Evolutionary conservation across 2,329 filamentous ascomycete genomes (phyloP).

Genomic region (Ambrosiella beaveri): DNA sequence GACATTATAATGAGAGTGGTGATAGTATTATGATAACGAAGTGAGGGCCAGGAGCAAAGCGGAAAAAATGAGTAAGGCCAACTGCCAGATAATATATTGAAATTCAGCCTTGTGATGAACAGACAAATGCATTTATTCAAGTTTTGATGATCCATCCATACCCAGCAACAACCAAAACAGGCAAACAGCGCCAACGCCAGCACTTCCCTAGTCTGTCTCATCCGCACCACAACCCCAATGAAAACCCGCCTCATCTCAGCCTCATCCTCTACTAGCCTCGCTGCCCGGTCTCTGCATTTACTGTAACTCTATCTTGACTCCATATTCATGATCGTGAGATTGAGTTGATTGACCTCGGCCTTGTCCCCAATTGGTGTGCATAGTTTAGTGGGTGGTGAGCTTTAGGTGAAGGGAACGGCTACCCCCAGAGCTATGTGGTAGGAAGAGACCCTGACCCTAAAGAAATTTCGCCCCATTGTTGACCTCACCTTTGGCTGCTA

Average conservation of each 20-base stretch:
- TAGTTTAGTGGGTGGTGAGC: too few relatives aligned
- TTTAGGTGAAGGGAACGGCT: too few relatives aligned
- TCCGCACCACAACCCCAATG: neutral
- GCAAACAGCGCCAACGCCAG: neutral
- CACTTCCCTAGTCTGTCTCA: neutral
- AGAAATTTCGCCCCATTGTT: neutral
- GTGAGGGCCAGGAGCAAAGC: too few relatives aligned
- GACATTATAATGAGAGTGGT: neutral
- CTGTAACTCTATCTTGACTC: too few relatives aligned
- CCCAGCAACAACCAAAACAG: too few relatives aligned
- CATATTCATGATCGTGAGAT: too few relatives aligned
- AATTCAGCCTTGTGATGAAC: neutral
- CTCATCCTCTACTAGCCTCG: neutral
- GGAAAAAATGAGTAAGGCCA: too few relatives aligned
- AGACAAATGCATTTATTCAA: neutral
- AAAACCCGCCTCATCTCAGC: neutral
- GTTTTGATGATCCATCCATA: neutral
- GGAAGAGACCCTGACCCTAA: neutral
- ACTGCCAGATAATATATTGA: too few relatives aligned
- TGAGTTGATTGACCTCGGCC: too few relatives aligned
- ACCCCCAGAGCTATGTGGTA: neutral
- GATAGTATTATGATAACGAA: too few relatives aligned
- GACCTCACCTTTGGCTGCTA: neutral
- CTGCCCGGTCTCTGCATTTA: too few relatives aligned
- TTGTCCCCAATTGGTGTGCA: too few relatives aligned